These are phyloP conservation scores for Epichloe bromicola DNA, from an alignment of 2,329 filamentous ascomycete genomes.

Conservation along the genomic window DNA sequence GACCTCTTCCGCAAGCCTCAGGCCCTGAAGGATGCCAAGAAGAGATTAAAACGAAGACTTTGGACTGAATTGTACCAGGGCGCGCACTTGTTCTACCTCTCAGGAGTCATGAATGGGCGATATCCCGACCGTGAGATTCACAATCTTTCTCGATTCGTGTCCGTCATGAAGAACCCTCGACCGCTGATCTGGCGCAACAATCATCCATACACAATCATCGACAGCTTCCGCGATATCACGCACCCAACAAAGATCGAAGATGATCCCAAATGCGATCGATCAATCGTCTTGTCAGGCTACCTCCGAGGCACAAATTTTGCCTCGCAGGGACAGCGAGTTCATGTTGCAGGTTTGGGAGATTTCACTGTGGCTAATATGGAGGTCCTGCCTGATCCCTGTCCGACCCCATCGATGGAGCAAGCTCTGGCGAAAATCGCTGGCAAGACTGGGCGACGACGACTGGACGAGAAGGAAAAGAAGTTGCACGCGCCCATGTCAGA, in stretches of 20 bases:
- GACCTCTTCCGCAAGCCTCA: constrained; percentile 93
- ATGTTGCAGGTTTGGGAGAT: constrained; percentile 87
- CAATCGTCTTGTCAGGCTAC: constrained; percentile 85
- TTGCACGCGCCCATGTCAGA: constrained; percentile 97
- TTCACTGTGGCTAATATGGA: constrained; percentile 75
- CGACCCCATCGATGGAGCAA: constrained; percentile 83
- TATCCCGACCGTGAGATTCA: constrained; percentile 95
- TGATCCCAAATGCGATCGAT: constrained; percentile 79
- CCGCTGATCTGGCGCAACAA: constrained; percentile 95
- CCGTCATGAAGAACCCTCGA: constrained; percentile 97
- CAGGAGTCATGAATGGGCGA: constrained; percentile 88
- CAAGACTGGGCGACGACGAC: constrained; percentile 63
- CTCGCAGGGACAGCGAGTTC: constrained; percentile 70
- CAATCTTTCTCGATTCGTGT: constrained; percentile 88
- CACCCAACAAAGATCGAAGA: constrained; percentile 85
- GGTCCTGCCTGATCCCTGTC: constrained; percentile 82
- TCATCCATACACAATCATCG: constrained; percentile 85
- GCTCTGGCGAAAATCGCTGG: constrained; percentile 73
- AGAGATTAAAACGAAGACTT: constrained; percentile 85
- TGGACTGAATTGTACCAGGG: constrained; percentile 97
- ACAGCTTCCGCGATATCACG: constrained; percentile 90
- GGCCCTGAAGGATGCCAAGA: constrained; percentile 84
- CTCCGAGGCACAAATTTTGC: constrained; percentile 90
- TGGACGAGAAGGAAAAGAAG: constrained; percentile 95
- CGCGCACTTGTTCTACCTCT: constrained; percentile 92